A percentile compares a stretch with the other conserved stretches of the same genome.
Conservation (phyloP, 129 eudicot genomes). For the Saussurea involucrata region DNA sequence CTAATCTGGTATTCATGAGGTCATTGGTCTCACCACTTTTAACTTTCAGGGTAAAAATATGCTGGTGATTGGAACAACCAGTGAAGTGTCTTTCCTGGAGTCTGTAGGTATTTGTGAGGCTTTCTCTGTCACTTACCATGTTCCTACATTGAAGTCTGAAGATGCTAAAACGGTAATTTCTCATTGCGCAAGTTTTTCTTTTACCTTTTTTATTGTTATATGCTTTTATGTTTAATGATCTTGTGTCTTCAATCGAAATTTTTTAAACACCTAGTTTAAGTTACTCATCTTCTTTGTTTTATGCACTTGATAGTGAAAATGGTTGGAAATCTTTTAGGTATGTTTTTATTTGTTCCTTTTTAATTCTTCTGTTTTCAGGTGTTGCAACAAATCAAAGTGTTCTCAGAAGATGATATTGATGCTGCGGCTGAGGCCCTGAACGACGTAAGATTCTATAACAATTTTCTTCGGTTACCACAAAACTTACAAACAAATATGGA, state of each 20-base stretch:
- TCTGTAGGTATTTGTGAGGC: constrained; percentile 85
- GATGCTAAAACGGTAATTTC: constrained; percentile 76
- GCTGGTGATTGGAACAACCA: constrained; percentile 94
- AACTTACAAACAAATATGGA: background rate
- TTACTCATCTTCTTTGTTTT: background rate
- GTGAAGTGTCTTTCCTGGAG: constrained; percentile 81
- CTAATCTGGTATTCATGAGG: background rate
- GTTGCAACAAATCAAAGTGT: constrained; percentile 75
- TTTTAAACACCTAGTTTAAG: background rate
- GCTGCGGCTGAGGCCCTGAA: constrained; percentile 95
- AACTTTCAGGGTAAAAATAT: constrained; percentile 82
- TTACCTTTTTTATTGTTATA: background rate
- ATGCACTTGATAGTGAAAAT: background rate
- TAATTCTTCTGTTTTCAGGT: constrained; percentile 33
- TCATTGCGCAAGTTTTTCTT: background rate
- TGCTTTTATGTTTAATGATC: background rate
- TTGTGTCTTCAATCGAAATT: background rate
- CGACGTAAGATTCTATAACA: constrained; percentile 59
- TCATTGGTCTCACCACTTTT: background rate
- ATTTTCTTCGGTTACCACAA: background rate
- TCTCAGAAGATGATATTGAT: constrained; percentile 76
- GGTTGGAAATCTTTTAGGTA: background rate
- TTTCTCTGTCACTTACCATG: constrained; percentile 85
- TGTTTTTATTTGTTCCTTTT: background rate
- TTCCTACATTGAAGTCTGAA: constrained; percentile 80